Base-by-base conservation (phyloP, 2,329 filamentous ascomycete genomes). In the Diaporthe citrichinensis region DNA sequence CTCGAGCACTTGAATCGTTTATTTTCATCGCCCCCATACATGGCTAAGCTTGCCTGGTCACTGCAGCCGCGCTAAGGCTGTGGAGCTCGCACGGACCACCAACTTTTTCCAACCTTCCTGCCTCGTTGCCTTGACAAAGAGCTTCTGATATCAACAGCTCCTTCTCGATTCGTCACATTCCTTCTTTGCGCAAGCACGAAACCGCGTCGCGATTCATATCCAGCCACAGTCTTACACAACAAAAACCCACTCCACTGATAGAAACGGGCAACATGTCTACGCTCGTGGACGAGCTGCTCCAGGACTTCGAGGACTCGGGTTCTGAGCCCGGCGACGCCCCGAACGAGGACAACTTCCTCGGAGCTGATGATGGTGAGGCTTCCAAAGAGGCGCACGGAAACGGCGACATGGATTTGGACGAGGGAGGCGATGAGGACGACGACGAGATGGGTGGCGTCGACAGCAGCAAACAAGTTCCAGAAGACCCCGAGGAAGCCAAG, bases 271-370 rank as follows among this genome's bases (percentile, higher is more conserved):
- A 77, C 71, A 97, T 98, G 95, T 95, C 96, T 83, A 97, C 95
- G 59, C 90, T 97, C 78, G 96, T 95, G 77, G 96, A 98, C 81
- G 96, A 98, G 83, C 90, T 99, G 15, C 89, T 98, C 80, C 94
- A 97, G 81, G 95, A 98, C 83, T 97, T 98, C 78, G 95, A 95
- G 80, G 95, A 97, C 81, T 94, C 92, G 8, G 95, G 92, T 71
- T 95, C 95, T 71, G 94, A 97, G 80, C 91, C 90, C 51, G 93
- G 93, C 77, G 91, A 91, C 49, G 87, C 91, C 44, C 87, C 89
- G 62, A 87, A 90, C 74, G 86, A 89, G 71, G 86, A 88, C 77
- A 83, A 81, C 44, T 81, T 85, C 39, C 85, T 88, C 78, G 86
- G 85, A 72, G 83, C 85, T 72, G 84, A 87, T 55, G 84, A 86